Evolutionary conservation across 495 filamentous ascomycete species (phyloP).

Genomic region (Talaromyces proteolyticus): DNA sequence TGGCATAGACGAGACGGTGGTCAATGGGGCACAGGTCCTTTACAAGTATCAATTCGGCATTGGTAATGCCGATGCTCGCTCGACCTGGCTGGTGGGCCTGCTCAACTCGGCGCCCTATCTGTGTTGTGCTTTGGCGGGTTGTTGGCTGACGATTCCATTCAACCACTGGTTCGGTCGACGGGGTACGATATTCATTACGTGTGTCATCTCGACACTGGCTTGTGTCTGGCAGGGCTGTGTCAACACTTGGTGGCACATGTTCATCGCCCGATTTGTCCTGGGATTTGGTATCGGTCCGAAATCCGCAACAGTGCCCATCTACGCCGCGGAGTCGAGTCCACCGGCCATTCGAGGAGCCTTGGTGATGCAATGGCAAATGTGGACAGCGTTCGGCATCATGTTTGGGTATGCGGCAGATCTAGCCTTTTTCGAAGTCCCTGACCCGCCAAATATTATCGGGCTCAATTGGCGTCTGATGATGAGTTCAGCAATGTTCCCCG

Average conservation of each 20-base stretch:
- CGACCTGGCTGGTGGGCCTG: constrained; percentile 63
- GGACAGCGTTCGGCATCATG: constrained; percentile 82
- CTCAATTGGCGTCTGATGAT: constrained; percentile 85
- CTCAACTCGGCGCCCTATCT: constrained; percentile 62
- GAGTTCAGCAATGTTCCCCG: constrained; percentile 69
- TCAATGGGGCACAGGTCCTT: constrained; percentile 74
- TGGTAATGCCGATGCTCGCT: constrained; percentile 26
- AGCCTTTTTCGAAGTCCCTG: constrained; percentile 60
- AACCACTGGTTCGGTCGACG: constrained; percentile 76
- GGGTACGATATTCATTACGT: constrained; percentile 78
- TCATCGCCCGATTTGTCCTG: constrained; percentile 64
- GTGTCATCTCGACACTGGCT: constrained; percentile 56
- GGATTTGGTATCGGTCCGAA: constrained; percentile 80
- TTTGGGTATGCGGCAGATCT: constrained; percentile 68
- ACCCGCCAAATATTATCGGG: constrained; percentile 48
- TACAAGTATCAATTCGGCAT: constrained; percentile 68
- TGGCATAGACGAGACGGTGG: constrained; percentile 64
- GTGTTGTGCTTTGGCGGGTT: constrained; percentile 69
- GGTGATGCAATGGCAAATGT: constrained; percentile 83
- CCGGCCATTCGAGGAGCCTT: constrained; percentile 68
- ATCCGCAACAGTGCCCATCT: constrained; percentile 72
- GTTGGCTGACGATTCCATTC: constrained; percentile 78
- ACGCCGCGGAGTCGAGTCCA: constrained; percentile 71
- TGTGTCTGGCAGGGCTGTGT: constrained; percentile 76
- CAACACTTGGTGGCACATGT: constrained; percentile 70